Percentiles rank a stretch among this genome's conserved stretches.
Conservation (phyloP, 208 protist genomes). For the Crithidia thermophila region DNA sequence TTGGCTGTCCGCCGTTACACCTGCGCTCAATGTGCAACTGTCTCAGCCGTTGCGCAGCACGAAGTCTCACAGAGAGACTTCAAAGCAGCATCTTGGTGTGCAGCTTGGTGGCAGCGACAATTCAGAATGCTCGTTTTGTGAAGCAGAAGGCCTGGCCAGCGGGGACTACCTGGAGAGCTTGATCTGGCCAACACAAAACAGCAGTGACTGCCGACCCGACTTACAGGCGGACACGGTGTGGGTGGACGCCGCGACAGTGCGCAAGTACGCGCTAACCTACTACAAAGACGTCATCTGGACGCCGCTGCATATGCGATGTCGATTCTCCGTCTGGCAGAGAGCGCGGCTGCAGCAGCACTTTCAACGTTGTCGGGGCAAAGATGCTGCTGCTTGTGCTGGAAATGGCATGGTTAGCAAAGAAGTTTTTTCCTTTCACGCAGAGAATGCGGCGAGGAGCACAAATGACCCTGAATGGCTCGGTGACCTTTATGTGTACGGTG, state of each 20-base stretch:
- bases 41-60: no score
- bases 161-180: slow-evolving; percentile 35
- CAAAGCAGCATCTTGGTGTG: no score
- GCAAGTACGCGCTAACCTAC: slow-evolving; percentile 21
- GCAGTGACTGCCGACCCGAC: slow-evolving; percentile 15
- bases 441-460: not conserved
- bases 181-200: slow-evolving; percentile 23
- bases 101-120: not conserved
- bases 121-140: not conserved
- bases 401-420: no score
- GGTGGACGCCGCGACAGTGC: slow-evolving; percentile 37
- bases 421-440: no score
- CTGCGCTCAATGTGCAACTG: slow-evolving; percentile 17
- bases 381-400: no score
- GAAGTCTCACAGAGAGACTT: no score
- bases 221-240: slow-evolving; percentile 47
- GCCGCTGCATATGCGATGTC: not conserved
- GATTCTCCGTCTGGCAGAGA: slow-evolving; percentile 10
- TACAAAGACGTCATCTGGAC: slow-evolving; percentile 53
- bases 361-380: not conserved
- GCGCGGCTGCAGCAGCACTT: not conserved
- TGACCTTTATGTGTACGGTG: slow-evolving; percentile 1
- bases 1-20: slow-evolving; percentile 6
- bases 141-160: not conserved
- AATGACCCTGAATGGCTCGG: not conserved